Conservation (phyloP, 352 stramenopile species). For the Globisporangium takayamanum region DNA sequence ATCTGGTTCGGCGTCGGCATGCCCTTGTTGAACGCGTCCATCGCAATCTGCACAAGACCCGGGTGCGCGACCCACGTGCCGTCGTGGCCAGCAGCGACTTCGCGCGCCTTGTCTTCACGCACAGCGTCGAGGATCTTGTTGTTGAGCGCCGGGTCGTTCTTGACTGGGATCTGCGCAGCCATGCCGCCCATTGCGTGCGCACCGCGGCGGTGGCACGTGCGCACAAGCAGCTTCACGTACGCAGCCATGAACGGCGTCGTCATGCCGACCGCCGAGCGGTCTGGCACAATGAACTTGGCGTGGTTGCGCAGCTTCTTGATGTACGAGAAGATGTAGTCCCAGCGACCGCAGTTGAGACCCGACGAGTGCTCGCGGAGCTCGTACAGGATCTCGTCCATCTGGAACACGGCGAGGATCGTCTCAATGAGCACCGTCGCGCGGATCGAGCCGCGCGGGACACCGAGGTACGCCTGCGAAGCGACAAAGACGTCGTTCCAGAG, state of each 20-base stretch:
- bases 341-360: constrained; percentile 96
- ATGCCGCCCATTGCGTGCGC: constrained; percentile 96
- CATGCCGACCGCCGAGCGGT: constrained; percentile 92
- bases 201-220: constrained; percentile 93
- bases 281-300: constrained; percentile 88
- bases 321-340: constrained; percentile 97
- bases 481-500: constrained; percentile 97
- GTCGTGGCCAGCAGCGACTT: constrained; percentile 91
- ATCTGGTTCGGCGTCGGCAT: constrained; percentile 93
- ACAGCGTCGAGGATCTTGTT: constrained; percentile 87
- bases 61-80: constrained; percentile 96
- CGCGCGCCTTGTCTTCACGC: constrained; percentile 87
- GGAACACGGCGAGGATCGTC: constrained; percentile 94
- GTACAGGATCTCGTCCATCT: constrained; percentile 97
- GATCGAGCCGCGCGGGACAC: constrained; percentile 88
- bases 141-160: constrained; percentile 88
- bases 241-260: constrained; percentile 92
- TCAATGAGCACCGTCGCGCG: constrained; percentile 94
- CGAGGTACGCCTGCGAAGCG: constrained; percentile 88
- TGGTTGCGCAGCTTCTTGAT: constrained; percentile 95
- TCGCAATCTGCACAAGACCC: constrained; percentile 89
- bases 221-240: constrained; percentile 93
- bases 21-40: constrained; percentile 92
- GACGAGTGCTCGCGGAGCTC: constrained; percentile 93
- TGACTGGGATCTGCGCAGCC: constrained; percentile 95